Percentiles rank a stretch among this genome's conserved stretches.
These are phyloP conservation scores for Epichloe glyceriae DNA, from an alignment of 2,329 filamentous ascomycete genomes.

Conservation along the genomic window DNA sequence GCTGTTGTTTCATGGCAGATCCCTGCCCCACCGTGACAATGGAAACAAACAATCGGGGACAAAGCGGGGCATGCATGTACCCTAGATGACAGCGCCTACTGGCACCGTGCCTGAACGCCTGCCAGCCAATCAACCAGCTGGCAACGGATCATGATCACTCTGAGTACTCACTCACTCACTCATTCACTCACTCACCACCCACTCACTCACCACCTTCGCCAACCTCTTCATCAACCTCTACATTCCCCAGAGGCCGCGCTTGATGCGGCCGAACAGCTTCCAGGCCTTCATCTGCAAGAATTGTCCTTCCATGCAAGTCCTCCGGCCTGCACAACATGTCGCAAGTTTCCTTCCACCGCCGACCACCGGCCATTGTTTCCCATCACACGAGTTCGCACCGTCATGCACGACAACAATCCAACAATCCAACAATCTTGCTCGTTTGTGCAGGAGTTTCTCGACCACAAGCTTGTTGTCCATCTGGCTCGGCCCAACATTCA, in stretches of 20 bases:
- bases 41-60: not conserved
- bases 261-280: not conserved
- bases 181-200: not conserved
- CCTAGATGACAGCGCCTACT: not conserved
- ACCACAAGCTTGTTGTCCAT: not conserved
- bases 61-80: not conserved
- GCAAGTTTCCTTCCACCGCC: not conserved
- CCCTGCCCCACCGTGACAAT: not conserved
- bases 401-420: not conserved
- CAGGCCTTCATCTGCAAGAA: not conserved
- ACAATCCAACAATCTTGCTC: not conserved
- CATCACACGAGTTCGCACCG: not conserved
- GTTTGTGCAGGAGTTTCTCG: not conserved
- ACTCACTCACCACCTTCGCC: not conserved
- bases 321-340: no score
- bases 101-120: not conserved
- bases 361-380: not conserved
- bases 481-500: not conserved
- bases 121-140: conserved; percentile 1
- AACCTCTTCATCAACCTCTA: no score
- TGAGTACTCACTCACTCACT: not conserved
- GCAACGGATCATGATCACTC: not conserved
- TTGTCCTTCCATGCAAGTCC: not conserved
- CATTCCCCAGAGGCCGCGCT: not conserved
- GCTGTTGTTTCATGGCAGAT: conserved; percentile 1